phyloP scores from a whole-genome alignment of 257 asterid species.

The Solanum dulcamara region DNA sequence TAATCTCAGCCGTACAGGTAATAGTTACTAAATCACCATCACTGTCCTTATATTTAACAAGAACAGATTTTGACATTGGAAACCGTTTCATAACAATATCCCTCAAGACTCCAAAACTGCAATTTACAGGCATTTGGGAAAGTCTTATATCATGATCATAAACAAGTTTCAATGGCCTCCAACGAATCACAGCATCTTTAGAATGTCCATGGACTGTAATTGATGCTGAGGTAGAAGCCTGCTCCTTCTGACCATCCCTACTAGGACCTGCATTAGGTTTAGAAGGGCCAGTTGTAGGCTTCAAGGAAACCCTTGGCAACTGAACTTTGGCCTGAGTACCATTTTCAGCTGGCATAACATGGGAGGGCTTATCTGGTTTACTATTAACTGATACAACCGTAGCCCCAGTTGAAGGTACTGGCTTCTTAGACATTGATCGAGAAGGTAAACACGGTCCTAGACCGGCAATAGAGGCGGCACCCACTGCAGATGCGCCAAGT shows the following conservation, averaged over 20 bases:
- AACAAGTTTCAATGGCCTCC: conserved; percentile 72
- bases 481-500: conserved; percentile 93
- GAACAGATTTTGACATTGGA: conserved; percentile 72
- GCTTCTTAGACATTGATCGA: conserved; percentile 59
- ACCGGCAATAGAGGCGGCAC: conserved; percentile 87
- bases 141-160: conserved; percentile 90
- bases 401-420: conserved; percentile 14
- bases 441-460: conserved; percentile 92
- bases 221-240: conserved; percentile 3
- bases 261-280: conserved; percentile 16
- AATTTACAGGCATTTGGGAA: conserved; percentile 67
- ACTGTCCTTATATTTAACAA: conserved; percentile 64
- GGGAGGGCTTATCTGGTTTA: conserved; percentile 50
- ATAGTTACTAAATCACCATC: conserved; percentile 85
- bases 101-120: conserved; percentile 53
- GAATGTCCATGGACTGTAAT: conserved; percentile 43
- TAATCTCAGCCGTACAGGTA: conserved; percentile 59
- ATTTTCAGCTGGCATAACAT: conserved; percentile 30
- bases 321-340: conserved; percentile 40
- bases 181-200: conserved; percentile 17
- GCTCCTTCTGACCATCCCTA: conserved; percentile 36
- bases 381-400: conserved; percentile 21
- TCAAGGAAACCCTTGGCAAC: conserved; percentile 58
- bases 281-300: conserved; percentile 50
- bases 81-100: conserved; percentile 56